Evolutionary conservation across 75 land plant genomes (phyloP).

Genomic region (Selaginella moellendorffii): DNA sequence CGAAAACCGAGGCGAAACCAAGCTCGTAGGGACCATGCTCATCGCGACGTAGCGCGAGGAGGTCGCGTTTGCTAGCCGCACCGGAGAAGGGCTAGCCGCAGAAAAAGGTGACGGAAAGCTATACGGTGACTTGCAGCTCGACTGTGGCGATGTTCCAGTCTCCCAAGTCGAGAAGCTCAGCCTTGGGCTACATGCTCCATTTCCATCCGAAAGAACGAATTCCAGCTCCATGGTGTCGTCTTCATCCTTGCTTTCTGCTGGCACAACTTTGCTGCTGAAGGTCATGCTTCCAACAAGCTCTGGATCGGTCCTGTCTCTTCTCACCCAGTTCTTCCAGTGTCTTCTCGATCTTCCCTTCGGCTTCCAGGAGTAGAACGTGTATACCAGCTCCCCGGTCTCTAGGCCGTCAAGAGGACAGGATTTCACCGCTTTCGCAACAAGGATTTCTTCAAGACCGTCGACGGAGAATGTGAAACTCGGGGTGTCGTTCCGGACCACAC

Average conservation of each 20-base stretch:
- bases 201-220: not conserved
- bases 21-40: not conserved
- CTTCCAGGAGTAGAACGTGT: not conserved
- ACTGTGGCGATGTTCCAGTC: not conserved
- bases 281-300: not conserved
- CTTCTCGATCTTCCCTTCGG: not conserved
- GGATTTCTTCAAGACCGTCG: not conserved
- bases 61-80: not conserved
- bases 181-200: not conserved
- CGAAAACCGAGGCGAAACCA: not conserved
- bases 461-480: not conserved
- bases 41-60: not conserved
- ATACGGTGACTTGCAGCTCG: not conserved
- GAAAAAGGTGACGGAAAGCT: not conserved
- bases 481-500: not conserved
- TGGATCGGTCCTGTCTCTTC: not conserved
- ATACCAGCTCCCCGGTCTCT: not conserved
- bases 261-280: not conserved
- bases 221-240: not conserved
- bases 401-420: not conserved
- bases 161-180: constrained; percentile 6
- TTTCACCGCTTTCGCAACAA: not conserved
- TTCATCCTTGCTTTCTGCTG: too few relatives aligned
- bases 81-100: not conserved
- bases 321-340: not conserved